Evolutionary conservation across 176 grass and related monocot species (phyloP).

Genomic region (Triticum turgidum): DNA sequence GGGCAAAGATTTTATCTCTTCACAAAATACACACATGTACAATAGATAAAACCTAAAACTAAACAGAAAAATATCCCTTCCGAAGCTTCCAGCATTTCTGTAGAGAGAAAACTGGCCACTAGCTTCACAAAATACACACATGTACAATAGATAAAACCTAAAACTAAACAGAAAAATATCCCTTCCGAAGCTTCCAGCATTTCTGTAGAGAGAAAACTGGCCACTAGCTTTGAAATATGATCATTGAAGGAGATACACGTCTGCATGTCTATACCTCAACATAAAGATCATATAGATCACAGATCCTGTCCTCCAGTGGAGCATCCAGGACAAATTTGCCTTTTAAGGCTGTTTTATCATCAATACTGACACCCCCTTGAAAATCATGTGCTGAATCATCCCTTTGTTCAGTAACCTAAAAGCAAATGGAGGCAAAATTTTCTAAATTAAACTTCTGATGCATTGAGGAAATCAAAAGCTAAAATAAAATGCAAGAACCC

Average conservation of each 20-base stretch:
- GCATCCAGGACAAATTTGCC: conserved; percentile 62
- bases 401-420: conserved; percentile 36
- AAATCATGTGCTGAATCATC: conserved; percentile 60
- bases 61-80: background rate
- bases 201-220: background rate
- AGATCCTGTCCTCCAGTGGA: conserved; percentile 77
- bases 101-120: background rate
- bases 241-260: background rate
- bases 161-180: conserved; percentile 13
- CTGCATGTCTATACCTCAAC: conserved; percentile 67
- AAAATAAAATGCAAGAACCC: conserved; percentile 8
- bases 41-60: background rate
- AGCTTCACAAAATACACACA: background rate
- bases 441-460: conserved; percentile 2
- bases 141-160: background rate
- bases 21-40: background rate
- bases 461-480: background rate
- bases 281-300: conserved; percentile 86
- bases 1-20: background rate
- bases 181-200: background rate
- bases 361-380: conserved; percentile 51
- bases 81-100: background rate
- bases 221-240: background rate
- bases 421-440: background rate
- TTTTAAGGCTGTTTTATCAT: conserved; percentile 46